Conservation (phyloP, 352 stramenopile genomes). For the Phytopythium sindhum region DNA sequence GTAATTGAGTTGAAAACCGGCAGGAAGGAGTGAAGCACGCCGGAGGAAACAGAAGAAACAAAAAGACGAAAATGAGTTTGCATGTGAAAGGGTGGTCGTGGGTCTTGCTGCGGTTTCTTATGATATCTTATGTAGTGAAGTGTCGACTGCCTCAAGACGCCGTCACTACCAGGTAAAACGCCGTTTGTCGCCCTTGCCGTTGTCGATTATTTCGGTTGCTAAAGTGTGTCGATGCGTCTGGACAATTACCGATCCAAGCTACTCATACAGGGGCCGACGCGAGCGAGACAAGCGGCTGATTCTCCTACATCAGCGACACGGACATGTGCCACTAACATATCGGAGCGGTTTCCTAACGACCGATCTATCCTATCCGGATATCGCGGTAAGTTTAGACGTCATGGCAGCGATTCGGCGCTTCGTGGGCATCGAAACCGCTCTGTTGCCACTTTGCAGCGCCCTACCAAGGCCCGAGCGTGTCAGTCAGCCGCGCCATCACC, state of each 20-base stretch:
- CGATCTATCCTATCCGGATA: not conserved
- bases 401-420: not conserved
- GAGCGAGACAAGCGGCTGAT: too few species aligned
- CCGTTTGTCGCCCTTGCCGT: not conserved
- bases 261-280: not conserved
- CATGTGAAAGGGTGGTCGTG: not conserved
- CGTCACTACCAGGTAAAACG: not conserved
- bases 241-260: not conserved
- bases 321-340: not conserved
- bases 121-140: not conserved
- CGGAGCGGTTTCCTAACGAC: conserved; percentile 3
- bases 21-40: not conserved
- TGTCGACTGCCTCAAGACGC: not conserved
- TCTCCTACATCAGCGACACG: not conserved
- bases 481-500: not conserved
- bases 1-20: not conserved
- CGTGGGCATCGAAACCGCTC: not conserved
- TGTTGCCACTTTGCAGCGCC: not conserved
- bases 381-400: not conserved
- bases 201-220: not conserved
- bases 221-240: not conserved
- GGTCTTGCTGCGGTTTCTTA: not conserved
- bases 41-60: not conserved
- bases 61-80: not conserved
- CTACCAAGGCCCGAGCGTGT: not conserved